Evolutionary conservation across 1,284 basidiomycete species (phyloP), one percentile per base, ranked within the genome.

Genomic region (Tremellales sp.): DNA sequence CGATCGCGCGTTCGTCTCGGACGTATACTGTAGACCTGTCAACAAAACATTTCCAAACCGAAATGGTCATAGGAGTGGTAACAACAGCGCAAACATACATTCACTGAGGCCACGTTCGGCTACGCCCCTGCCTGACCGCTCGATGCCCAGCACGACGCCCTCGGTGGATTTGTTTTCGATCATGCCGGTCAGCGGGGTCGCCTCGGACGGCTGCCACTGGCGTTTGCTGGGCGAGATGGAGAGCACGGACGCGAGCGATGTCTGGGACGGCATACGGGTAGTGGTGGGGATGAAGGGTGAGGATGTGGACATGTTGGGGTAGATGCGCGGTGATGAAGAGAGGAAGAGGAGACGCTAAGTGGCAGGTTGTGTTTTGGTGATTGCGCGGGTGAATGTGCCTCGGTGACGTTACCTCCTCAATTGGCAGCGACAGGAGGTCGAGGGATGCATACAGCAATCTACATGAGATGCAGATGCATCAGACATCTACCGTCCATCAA

Each of bases 21-120:
- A 26, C 33, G 19, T 34, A n/a, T 9, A 49, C 31, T 16, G 33
- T 24, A 18, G 7, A 14, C 26, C 39, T 36, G 31, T 33, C 45
- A 25, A 25, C 13, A 22, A 26, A 9, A 25, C 37, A 9, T 38
- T 29, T 43, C 40, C n/a, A 18, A 13, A 33, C 16, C 27, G 10
- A 39, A 29, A 16, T 39, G 47, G 41, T 32, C 12, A n/a, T 21
- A 44, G 19, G 42, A 25, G 19, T 22, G 12, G 16, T 21, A 14
- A 5, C 9, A 21, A 14, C 3, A 19, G 22, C 24, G 22, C 3
- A 28, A 4, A 47, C 45, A 34, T 21, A 47, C 45, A 31, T 21
- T 38, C 27, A 13, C 39, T 29, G 12, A 47, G 33, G n/a, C 28
- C 39, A 8, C 10, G n/a, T 21, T 36, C 32, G 24, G 32, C 32